phyloP scores from a whole-genome alignment of 1,284 basidiomycete genomes.

The Austroboletus novae-zelandiae region DNA sequence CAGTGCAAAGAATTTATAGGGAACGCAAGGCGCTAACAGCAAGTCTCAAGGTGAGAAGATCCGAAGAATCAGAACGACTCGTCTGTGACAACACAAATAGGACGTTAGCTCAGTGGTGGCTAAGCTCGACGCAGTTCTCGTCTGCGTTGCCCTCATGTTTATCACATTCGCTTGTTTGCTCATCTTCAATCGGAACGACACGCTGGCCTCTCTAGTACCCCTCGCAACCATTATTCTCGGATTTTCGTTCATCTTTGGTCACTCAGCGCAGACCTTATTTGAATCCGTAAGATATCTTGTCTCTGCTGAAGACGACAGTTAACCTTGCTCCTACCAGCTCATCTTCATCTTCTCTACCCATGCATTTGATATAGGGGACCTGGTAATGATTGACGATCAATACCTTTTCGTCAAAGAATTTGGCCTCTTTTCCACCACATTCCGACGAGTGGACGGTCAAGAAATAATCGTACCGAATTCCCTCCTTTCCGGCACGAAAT shows the following conservation, averaged over 20 bases:
- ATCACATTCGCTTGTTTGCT: conserved; percentile 75
- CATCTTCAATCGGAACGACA: conserved; percentile 72
- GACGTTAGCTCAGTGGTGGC: conserved; percentile 71
- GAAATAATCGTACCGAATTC: conserved; percentile 81
- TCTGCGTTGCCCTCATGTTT: conserved; percentile 57
- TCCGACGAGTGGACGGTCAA: conserved; percentile 76
- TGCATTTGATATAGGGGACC: conserved; percentile 75
- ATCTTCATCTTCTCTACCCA: conserved; percentile 86
- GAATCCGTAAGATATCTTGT: conserved; percentile 55
- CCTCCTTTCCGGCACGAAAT: conserved; percentile 68
- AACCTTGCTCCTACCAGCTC: conserved; percentile 38
- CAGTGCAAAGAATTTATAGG: conserved; percentile 78
- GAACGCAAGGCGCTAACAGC: conserved; percentile 74
- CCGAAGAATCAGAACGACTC: neutral
- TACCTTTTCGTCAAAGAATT: conserved; percentile 61
- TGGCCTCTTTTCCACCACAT: conserved; percentile 79
- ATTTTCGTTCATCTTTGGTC: conserved; percentile 81
- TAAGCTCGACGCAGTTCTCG: conserved; percentile 72
- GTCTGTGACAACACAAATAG: conserved; percentile 32
- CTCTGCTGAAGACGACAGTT: neutral
- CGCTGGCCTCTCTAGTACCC: conserved; percentile 76
- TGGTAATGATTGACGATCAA: conserved; percentile 70
- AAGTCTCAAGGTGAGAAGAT: conserved; percentile 57
- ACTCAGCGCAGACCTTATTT: conserved; percentile 80
- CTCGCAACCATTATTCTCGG: conserved; percentile 78